Conservation (phyloP, 1,284 basidiomycete genomes). For the Wolfiporia cocos region DNA sequence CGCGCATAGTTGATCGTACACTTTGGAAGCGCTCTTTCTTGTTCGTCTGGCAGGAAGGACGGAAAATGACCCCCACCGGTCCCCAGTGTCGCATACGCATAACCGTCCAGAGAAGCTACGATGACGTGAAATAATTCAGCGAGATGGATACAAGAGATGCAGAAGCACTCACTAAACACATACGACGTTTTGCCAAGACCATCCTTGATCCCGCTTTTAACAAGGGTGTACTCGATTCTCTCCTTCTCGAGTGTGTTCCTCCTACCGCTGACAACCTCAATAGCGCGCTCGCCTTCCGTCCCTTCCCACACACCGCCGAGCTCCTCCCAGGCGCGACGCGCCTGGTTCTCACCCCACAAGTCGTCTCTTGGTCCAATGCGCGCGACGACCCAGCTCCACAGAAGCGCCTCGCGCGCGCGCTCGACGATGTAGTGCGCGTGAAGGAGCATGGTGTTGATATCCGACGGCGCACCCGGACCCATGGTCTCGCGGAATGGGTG, state of each 20-base stretch:
- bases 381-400: conserved; percentile 36
- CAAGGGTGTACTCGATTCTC: conserved; percentile 14
- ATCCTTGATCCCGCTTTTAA: conserved; percentile 12
- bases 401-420: conserved; percentile 34
- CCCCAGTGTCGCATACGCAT: conserved; percentile 17
- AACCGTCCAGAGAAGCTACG: conserved; percentile 24
- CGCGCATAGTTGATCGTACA: conserved; percentile 18
- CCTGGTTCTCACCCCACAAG: conserved; percentile 21
- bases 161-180: conserved; percentile 18
- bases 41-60: conserved; percentile 5
- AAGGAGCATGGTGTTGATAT: conserved; percentile 29
- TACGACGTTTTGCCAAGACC: conserved; percentile 17
- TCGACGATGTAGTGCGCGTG: conserved; percentile 32
- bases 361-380: conserved; percentile 25
- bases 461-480: conserved; percentile 18
- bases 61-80: conserved; percentile 12
- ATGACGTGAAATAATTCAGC: not conserved
- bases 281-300: conserved; percentile 8
- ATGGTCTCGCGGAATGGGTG: conserved; percentile 30
- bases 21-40: conserved; percentile 5
- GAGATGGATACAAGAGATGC: not conserved
- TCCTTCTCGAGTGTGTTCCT: conserved; percentile 15
- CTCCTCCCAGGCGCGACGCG: conserved; percentile 29
- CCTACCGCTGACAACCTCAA: conserved; percentile 11
- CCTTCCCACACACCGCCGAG: conserved; percentile 21